These are phyloP conservation scores for Cercospora zeae-maydis DNA, from an alignment of 2,329 filamentous ascomycete species.

Conservation along the genomic window DNA sequence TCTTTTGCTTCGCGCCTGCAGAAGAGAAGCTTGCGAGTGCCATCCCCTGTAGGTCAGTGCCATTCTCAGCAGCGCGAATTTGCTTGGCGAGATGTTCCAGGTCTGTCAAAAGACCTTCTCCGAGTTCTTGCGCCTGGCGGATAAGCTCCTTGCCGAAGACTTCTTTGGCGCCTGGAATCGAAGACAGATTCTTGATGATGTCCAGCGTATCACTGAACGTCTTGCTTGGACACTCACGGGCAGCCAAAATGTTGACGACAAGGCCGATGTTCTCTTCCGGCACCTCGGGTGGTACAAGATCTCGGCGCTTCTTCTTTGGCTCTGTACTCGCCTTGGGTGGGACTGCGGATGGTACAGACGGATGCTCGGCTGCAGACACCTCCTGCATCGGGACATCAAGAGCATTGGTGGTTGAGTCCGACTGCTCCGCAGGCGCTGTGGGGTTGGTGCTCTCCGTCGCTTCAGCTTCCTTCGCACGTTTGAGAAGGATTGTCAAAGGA, in stretches of 20 bases:
- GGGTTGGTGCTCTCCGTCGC: slow-evolving; percentile 25
- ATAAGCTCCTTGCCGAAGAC: slow-evolving; percentile 93
- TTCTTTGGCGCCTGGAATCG: slow-evolving; percentile 83
- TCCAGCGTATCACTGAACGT: slow-evolving; percentile 97
- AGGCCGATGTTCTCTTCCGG: slow-evolving; percentile 85
- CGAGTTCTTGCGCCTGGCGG: slow-evolving; percentile 77
- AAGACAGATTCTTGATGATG: slow-evolving; percentile 96
- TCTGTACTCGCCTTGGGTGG: slow-evolving; percentile 39
- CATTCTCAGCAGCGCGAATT: slow-evolving; percentile 79
- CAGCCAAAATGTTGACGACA: slow-evolving; percentile 95
- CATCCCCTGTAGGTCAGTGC: slow-evolving; percentile 92
- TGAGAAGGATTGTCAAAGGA: slow-evolving; percentile 76
- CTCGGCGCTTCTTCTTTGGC: slow-evolving; percentile 58
- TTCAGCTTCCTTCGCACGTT: slow-evolving; percentile 74
- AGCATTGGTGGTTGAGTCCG: slow-evolving; percentile 24
- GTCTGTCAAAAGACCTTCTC: slow-evolving; percentile 78
- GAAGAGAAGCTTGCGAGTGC: slow-evolving; percentile 94
- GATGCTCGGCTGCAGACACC: slow-evolving; percentile 22
- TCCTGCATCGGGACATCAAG: slow-evolving; percentile 30
- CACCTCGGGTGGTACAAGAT: slow-evolving; percentile 74
- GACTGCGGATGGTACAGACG: slow-evolving; percentile 20
- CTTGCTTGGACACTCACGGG: slow-evolving; percentile 93
- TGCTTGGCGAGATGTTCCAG: slow-evolving; percentile 80
- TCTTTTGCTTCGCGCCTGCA: slow-evolving; percentile 92
- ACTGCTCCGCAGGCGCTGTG: slow-evolving; percentile 37